phyloP scores from a whole-genome alignment of 495 filamentous ascomycete species.

The Hyaloscypha variabilis region DNA sequence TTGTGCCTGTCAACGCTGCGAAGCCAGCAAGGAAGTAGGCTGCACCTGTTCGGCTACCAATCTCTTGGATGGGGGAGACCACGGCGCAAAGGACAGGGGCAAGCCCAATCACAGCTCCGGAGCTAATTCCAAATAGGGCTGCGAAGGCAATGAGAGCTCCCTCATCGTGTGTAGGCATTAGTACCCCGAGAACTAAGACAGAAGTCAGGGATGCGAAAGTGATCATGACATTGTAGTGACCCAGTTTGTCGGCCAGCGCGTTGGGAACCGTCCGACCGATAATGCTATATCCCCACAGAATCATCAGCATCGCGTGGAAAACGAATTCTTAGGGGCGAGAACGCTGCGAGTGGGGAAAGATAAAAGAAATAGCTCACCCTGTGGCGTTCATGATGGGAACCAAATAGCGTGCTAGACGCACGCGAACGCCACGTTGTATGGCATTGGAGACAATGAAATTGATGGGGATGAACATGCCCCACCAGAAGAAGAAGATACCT shows the following conservation, averaged over 20 bases:
- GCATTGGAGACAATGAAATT: slow-evolving; percentile 65
- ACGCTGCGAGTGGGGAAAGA: too few species aligned
- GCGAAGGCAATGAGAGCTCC: slow-evolving; percentile 39
- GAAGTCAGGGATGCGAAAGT: slow-evolving; percentile 26
- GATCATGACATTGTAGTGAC: slow-evolving; percentile 30
- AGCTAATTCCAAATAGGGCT: slow-evolving; percentile 39
- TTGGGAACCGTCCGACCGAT: slow-evolving; percentile 28
- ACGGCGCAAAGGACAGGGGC: slow-evolving; percentile 55
- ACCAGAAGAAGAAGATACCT: slow-evolving; percentile 56
- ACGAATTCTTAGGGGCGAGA: too few species aligned
- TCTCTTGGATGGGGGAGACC: slow-evolving; percentile 68
- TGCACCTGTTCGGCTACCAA: slow-evolving; percentile 70
- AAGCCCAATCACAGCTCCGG: slow-evolving; percentile 37
- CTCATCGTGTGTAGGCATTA: slow-evolving; percentile 26
- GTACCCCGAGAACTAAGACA: slow-evolving; percentile 35
- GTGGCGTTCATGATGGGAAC: slow-evolving; percentile 64
- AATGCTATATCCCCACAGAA: slow-evolving; percentile 12
- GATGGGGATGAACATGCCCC: slow-evolving; percentile 64
- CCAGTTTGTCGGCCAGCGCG: slow-evolving; percentile 28
- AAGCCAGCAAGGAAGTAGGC: slow-evolving; percentile 51
- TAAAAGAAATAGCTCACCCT: slow-evolving; percentile 13
- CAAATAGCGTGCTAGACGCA: slow-evolving; percentile 56
- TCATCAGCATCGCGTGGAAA: not conserved
- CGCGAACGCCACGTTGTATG: slow-evolving; percentile 52
- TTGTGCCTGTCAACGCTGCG: not conserved